Percentiles rank a stretch among this genome's conserved stretches.
Evolutionary conservation across 2,329 filamentous ascomycete genomes (phyloP).

Genomic region (Aspergillus glaucus): DNA sequence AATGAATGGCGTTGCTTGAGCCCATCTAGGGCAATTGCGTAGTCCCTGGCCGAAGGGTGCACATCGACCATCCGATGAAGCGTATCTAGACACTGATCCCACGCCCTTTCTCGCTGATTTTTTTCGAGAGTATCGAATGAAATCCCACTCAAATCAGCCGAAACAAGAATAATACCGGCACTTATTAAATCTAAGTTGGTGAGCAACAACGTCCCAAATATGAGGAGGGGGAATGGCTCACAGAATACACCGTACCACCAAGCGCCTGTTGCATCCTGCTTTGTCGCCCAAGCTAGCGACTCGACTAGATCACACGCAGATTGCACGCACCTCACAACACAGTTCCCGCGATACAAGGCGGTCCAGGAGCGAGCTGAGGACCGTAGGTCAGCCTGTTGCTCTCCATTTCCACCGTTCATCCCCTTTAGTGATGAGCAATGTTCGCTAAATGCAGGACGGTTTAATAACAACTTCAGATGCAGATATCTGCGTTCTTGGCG

Average conservation of each 20-base stretch:
- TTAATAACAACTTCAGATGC: slow-evolving; percentile 3
- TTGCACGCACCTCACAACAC: slow-evolving; percentile 1
- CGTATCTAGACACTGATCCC: slow-evolving; percentile 4
- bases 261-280: slow-evolving; percentile 3
- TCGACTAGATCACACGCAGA: slow-evolving; percentile 4
- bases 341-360: slow-evolving; percentile 1
- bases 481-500: neutral
- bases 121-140: neutral
- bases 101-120: neutral
- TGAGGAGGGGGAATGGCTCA: neutral
- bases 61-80: slow-evolving; percentile 3
- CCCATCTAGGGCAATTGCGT: slow-evolving; percentile 1
- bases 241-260: slow-evolving; percentile 8
- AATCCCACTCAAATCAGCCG: neutral
- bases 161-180: slow-evolving; percentile 1
- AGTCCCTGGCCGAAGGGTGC: slow-evolving; percentile 5
- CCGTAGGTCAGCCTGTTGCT: neutral
- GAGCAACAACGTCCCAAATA: neutral
- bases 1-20: slow-evolving; percentile 1
- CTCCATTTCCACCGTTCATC: neutral
- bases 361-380: neutral
- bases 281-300: slow-evolving; percentile 2
- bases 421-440: slow-evolving; percentile 1
- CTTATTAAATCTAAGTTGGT: neutral
- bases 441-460: slow-evolving; percentile 5